A percentile compares a stretch with the other conserved stretches of the same genome.
Evolutionary conservation across 2,329 filamentous ascomycete genomes (phyloP).

Genomic region (Trichoderma afroharzianum): DNA sequence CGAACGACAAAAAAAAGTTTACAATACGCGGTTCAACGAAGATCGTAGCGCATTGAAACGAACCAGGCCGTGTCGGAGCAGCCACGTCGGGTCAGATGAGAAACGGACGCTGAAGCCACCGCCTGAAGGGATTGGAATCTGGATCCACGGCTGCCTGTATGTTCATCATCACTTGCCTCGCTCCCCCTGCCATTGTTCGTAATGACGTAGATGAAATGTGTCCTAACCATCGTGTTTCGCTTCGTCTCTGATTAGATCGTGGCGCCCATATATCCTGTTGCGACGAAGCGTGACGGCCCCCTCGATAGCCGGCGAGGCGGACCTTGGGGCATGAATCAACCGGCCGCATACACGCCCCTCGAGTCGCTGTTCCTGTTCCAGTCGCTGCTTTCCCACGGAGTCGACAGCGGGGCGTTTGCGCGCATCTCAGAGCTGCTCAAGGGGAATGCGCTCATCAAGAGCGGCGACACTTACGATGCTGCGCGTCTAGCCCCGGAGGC

Average conservation of each 20-base stretch:
- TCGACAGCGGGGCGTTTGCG: constrained; percentile 62
- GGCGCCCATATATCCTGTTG: constrained; percentile 53
- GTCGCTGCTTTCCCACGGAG: constrained; percentile 65
- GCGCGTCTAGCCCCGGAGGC: constrained; percentile 72
- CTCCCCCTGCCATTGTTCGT: neutral
- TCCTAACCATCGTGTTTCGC: neutral
- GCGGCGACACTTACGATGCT: constrained; percentile 68
- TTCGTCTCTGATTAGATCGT: constrained; percentile 35
- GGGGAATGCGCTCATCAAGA: constrained; percentile 68
- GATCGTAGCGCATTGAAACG: constrained; percentile 21
- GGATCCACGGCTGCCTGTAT: constrained; percentile 31
- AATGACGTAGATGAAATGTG: constrained; percentile 27
- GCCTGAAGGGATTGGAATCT: constrained; percentile 28
- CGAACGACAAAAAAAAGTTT: constrained; percentile 23
- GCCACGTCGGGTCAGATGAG: constrained; percentile 28
- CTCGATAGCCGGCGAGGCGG: constrained; percentile 55
- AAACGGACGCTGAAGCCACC: constrained; percentile 23
- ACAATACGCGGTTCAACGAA: constrained; percentile 15
- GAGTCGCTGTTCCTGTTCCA: constrained; percentile 85
- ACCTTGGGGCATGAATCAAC: constrained; percentile 53
- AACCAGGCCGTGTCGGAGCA: constrained; percentile 22
- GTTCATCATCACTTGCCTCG: constrained; percentile 22
- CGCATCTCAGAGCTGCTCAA: constrained; percentile 71
- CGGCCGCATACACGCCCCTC: constrained; percentile 72
- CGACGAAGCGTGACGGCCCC: constrained; percentile 48